A percentile compares a stretch with the other conserved stretches of the same genome.
phyloP scores from a whole-genome alignment of 805 yeast species.

The Barnettozyma populi region DNA sequence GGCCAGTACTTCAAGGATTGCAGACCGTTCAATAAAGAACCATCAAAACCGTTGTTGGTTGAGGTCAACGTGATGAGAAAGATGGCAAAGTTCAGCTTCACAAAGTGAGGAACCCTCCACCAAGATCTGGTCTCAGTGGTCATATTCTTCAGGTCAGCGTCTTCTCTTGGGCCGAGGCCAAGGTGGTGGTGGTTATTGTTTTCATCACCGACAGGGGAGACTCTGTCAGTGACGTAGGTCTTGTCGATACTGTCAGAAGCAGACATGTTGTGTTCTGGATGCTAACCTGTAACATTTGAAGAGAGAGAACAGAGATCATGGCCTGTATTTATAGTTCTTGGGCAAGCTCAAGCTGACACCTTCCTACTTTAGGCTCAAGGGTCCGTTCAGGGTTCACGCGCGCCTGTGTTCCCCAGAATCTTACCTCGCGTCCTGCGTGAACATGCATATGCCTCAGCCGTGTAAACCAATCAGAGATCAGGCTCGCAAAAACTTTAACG shows the following conservation, averaged over 20 bases:
- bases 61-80: constrained; percentile 40
- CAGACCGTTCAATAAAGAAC: constrained; percentile 44
- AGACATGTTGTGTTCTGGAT: not conserved
- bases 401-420: not conserved
- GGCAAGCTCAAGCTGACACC: not conserved
- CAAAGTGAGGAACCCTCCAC: constrained; percentile 33
- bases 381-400: no score
- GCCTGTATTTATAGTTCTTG: not conserved
- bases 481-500: not conserved
- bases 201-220: not conserved
- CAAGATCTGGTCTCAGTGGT: constrained; percentile 20
- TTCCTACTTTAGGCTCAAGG: not conserved
- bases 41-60: constrained; percentile 42
- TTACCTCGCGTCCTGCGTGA: not conserved
- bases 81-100: constrained; percentile 31
- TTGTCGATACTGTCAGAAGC: not conserved
- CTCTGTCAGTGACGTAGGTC: not conserved
- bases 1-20: constrained; percentile 39
- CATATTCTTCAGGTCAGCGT: not conserved
- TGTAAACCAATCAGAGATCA: not conserved
- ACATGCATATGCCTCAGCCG: not conserved
- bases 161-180: not conserved
- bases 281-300: not conserved
- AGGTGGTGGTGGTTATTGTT: not conserved
- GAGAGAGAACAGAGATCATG: not conserved